Percentiles rank a stretch among this genome's conserved stretches.
Conservation (phyloP, 495 filamentous ascomycete species). For the Penicillium salamii region DNA sequence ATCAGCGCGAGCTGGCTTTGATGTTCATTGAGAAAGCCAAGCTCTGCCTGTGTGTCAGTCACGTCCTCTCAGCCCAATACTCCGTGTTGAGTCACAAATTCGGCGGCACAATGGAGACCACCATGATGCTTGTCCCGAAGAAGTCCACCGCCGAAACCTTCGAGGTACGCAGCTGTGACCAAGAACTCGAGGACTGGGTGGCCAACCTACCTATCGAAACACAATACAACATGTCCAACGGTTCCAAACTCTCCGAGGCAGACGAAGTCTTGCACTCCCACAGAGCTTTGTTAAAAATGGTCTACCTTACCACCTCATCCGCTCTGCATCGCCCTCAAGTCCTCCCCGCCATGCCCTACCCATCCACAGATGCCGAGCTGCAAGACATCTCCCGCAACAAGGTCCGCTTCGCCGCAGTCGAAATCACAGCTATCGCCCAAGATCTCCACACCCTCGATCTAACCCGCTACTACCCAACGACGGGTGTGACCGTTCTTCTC, state of each 20-base stretch:
- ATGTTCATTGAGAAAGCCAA: constrained; percentile 92
- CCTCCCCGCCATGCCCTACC: constrained; percentile 64
- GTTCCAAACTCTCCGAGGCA: constrained; percentile 43
- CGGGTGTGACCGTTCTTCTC: constrained; percentile 82
- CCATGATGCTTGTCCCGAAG: constrained; percentile 86
- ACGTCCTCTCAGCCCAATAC: constrained; percentile 82
- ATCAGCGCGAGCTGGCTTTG: constrained; percentile 70
- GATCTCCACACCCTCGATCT: constrained; percentile 66
- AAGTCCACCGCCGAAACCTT: constrained; percentile 75
- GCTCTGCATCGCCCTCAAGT: constrained; percentile 87
- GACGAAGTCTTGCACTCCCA: constrained; percentile 66
- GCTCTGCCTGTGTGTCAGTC: constrained; percentile 80
- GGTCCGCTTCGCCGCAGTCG: constrained; percentile 73
- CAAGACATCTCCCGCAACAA: constrained; percentile 77
- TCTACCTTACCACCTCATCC: constrained; percentile 82
- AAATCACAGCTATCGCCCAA: constrained; percentile 76
- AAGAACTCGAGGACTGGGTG: constrained; percentile 70
- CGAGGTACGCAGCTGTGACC: constrained; percentile 69
- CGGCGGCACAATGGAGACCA: constrained; percentile 70
- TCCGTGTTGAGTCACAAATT: constrained; percentile 82
- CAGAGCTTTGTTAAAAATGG: constrained; percentile 78
- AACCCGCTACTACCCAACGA: constrained; percentile 77
- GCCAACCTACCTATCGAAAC: constrained; percentile 65
- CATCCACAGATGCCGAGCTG: constrained; percentile 56
- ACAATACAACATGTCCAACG: constrained; percentile 51